A percentile compares a stretch with the other conserved stretches of the same genome.
phyloP scores from a whole-genome alignment of 2,329 filamentous ascomycete species.

The Aspergillus glaucus region DNA sequence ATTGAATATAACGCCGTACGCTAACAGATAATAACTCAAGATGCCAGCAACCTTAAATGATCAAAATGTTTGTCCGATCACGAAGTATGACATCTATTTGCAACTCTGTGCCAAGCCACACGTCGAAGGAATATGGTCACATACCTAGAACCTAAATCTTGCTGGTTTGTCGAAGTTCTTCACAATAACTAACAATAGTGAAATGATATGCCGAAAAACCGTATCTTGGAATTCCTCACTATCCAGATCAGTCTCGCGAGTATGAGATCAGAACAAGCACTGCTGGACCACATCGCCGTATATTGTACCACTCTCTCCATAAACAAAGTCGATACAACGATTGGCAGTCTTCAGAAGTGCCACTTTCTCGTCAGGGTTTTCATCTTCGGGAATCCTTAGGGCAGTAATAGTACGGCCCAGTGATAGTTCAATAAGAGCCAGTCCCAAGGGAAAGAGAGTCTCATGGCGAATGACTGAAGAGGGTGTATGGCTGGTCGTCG shows the following conservation, averaged over 20 bases:
- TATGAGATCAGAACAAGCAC: neutral
- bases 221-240: neutral
- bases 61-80: too few species aligned
- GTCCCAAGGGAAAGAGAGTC: constrained; percentile 8
- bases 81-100: neutral
- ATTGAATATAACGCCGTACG: too few species aligned
- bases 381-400: neutral
- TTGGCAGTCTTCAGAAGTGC: neutral
- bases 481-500: too few species aligned
- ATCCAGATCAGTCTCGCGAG: neutral
- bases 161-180: neutral
- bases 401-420: neutral
- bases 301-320: neutral
- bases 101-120: neutral
- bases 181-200: neutral
- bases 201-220: neutral
- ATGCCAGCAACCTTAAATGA: too few species aligned
- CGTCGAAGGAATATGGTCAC: neutral
- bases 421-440: constrained; percentile 9
- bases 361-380: neutral
- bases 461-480: constrained; percentile 5
- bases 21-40: too few species aligned
- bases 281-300: neutral
- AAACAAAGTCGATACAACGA: neutral
- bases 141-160: neutral